A percentile compares a stretch with the other conserved stretches of the same genome.
Evolutionary conservation across 1,284 basidiomycete genomes (phyloP).

Genomic region (Ceratobasidium sp.): DNA sequence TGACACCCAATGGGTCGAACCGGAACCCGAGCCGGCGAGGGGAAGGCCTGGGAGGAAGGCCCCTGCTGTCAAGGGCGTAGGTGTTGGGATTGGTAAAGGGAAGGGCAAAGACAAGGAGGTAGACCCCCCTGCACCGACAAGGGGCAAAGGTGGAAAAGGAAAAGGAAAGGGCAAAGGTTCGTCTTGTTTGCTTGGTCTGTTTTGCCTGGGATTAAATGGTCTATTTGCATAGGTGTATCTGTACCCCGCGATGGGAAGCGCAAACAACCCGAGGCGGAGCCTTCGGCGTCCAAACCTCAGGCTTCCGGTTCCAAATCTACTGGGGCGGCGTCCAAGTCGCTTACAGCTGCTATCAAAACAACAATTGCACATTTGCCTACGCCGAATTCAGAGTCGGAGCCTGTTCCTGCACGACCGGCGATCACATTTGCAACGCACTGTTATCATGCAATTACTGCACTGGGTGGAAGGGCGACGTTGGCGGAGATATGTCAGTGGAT

Average conservation of each 20-base stretch:
- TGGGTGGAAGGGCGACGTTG: constrained; percentile 86
- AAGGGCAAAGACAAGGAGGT: constrained; percentile 47
- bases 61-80: constrained; percentile 57
- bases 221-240: constrained; percentile 14
- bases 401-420: constrained; percentile 16
- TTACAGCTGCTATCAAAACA: constrained; percentile 7
- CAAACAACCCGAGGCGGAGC: constrained; percentile 49
- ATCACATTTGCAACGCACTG: constrained; percentile 83
- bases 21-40: constrained; percentile 28
- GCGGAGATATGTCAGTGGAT: constrained; percentile 95
- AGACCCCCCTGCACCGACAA: constrained; percentile 40
- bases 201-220: neutral
- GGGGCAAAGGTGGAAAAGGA: constrained; percentile 28
- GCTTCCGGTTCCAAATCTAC: constrained; percentile 58
- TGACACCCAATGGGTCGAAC: constrained; percentile 57
- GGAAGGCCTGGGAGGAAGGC: constrained; percentile 15
- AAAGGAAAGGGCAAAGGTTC: constrained; percentile 39
- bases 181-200: neutral
- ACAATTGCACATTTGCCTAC: constrained; percentile 4
- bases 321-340: neutral
- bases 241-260: constrained; percentile 31
- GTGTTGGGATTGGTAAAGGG: constrained; percentile 51
- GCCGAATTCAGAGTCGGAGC: constrained; percentile 22
- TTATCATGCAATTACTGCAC: constrained; percentile 78
- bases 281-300: constrained; percentile 75